These are phyloP conservation scores for Phytopythium vexans DNA, from an alignment of 352 stramenopile genomes.

Conservation along the genomic window DNA sequence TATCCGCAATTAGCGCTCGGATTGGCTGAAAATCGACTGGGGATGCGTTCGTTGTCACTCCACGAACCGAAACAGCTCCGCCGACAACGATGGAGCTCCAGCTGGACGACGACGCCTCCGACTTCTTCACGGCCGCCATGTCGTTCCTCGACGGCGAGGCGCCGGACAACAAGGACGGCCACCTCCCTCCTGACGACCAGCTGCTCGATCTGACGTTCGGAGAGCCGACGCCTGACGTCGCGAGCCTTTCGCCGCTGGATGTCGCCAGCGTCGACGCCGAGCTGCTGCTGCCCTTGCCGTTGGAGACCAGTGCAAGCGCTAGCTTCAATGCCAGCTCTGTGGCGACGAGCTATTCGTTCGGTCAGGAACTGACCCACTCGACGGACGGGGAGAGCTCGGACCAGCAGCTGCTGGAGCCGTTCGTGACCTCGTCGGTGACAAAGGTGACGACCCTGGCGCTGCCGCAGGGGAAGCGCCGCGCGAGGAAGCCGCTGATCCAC, in stretches of 20 bases:
- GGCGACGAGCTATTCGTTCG: too few species aligned
- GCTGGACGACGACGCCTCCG: constrained; percentile 19
- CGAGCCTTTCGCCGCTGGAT: background rate
- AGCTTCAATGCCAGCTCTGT: too few species aligned
- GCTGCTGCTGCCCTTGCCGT: too few species aligned
- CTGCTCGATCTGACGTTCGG: constrained; percentile 2
- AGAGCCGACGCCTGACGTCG: background rate
- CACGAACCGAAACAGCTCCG: too few species aligned
- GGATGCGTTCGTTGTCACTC: too few species aligned
- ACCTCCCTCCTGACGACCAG: background rate
- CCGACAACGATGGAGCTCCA: constrained; percentile 16
- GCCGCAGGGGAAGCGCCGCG: constrained; percentile 2
- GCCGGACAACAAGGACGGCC: background rate
- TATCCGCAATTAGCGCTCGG: too few species aligned
- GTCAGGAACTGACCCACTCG: too few species aligned
- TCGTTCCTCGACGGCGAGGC: constrained; percentile 21
- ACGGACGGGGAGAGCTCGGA: too few species aligned
- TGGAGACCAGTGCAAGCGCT: too few species aligned
- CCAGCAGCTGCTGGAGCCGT: background rate
- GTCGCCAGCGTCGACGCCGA: too few species aligned
- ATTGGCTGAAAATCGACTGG: too few species aligned
- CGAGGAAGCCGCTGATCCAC: constrained; percentile 32
- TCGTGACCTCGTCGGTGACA: constrained; percentile 1
- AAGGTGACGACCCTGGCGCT: constrained; percentile 8
- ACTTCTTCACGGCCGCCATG: constrained; percentile 21